Conservation (phyloP, 2,329 filamentous ascomycete species). For the Hypoxylon sp. region DNA sequence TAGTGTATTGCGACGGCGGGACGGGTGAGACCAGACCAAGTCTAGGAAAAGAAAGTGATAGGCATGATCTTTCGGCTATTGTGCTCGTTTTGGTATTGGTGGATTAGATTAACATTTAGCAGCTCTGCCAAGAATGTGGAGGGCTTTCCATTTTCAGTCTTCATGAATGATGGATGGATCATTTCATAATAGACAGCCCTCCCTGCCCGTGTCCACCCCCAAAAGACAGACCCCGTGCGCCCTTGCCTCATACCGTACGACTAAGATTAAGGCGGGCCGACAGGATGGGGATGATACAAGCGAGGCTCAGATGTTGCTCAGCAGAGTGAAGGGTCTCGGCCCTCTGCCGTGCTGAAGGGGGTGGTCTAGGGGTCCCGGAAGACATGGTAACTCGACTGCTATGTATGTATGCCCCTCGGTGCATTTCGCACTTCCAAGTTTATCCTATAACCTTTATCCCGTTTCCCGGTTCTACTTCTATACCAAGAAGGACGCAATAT, state of each 20-base stretch:
- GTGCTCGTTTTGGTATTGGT: slow-evolving; percentile 42
- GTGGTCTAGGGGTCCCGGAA: slow-evolving; percentile 3
- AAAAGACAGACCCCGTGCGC: slow-evolving; percentile 20
- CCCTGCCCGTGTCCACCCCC: slow-evolving; percentile 6
- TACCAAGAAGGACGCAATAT: slow-evolving; percentile 35
- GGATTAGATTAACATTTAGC: slow-evolving; percentile 40
- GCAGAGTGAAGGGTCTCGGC: slow-evolving; percentile 30
- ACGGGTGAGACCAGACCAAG: slow-evolving; percentile 34
- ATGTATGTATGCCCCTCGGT: slow-evolving; percentile 20
- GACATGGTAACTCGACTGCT: slow-evolving; percentile 12
- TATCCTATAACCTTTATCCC: slow-evolving; percentile 44
- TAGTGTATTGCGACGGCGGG: slow-evolving; percentile 37
- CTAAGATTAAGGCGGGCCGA: slow-evolving; percentile 42
- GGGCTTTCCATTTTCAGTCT: slow-evolving; percentile 37
- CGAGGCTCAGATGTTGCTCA: slow-evolving; percentile 30
- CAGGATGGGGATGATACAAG: slow-evolving; percentile 35
- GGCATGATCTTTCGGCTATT: slow-evolving; percentile 41
- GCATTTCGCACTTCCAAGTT: slow-evolving; percentile 30
- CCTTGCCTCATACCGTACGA: slow-evolving; percentile 40
- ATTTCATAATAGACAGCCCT: slow-evolving; percentile 35
- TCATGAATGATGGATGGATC: slow-evolving; percentile 8
- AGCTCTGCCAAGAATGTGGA: slow-evolving; percentile 41
- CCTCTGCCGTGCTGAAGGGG: slow-evolving; percentile 22
- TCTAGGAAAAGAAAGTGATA: slow-evolving; percentile 32
- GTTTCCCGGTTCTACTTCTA: slow-evolving; percentile 35